Conservation (phyloP, 2,329 filamentous ascomycete genomes). For the Penicillium occitanis region DNA sequence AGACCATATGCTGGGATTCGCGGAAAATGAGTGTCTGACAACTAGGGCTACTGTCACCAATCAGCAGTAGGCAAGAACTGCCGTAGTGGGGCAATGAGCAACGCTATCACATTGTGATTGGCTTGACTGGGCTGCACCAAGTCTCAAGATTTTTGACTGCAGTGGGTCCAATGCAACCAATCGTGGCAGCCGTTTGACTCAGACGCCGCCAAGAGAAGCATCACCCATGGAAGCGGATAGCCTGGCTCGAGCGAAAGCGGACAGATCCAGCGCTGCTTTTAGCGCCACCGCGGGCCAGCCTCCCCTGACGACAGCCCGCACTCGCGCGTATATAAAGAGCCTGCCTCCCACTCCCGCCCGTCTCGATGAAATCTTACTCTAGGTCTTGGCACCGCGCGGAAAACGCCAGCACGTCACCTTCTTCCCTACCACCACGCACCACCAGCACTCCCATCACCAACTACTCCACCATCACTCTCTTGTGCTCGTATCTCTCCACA, state of each 20-base stretch:
- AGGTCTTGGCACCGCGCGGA: constrained; percentile 45
- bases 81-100: constrained; percentile 12
- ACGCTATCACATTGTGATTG: constrained; percentile 26
- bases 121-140: constrained; percentile 14
- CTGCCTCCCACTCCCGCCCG: constrained; percentile 38
- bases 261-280: constrained; percentile 35
- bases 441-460: constrained; percentile 24
- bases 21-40: constrained; percentile 27
- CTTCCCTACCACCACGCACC: constrained; percentile 28
- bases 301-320: constrained; percentile 38
- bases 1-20: background rate
- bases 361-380: constrained; percentile 34
- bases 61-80: background rate
- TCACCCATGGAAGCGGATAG: constrained; percentile 26
- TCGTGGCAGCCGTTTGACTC: background rate
- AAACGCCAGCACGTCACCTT: constrained; percentile 33
- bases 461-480: constrained; percentile 22
- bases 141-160: background rate
- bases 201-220: constrained; percentile 20
- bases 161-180: background rate
- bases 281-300: constrained; percentile 39
- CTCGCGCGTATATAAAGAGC: constrained; percentile 43
- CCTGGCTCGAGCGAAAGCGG: constrained; percentile 8
- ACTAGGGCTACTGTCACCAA: background rate
- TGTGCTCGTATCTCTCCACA: constrained; percentile 23